Evolutionary conservation across 2,329 filamentous ascomycete species (phyloP), one percentile per base, ranked within the genome.

Genomic region (Fusarium sp.): DNA sequence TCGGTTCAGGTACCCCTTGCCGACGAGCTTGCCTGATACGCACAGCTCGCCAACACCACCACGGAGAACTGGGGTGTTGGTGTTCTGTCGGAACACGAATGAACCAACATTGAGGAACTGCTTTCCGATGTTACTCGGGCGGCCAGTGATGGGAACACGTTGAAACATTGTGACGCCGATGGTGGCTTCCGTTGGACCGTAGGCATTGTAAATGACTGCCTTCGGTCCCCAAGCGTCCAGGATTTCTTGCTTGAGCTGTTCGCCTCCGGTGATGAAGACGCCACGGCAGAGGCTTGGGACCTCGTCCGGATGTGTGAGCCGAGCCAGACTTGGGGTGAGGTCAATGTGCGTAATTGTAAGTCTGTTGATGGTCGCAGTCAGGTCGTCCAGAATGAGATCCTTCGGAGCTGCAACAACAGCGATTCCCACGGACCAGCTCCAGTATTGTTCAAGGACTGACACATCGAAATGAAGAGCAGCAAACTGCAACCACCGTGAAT

Each of bases 381-480:
- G 85, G 76, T 98, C 94, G 75, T 96, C 94, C 36, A 98, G 91
- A 1, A 98, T 92, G 2, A 98, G 79, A 79, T 98, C 95, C 73
- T 94, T 89, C 1, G 94, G 93, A 8, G 94, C 95, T 3, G 93
- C 92, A 2, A 96, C 92, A 1, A 98, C 88, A 5, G 93, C 92
- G 29, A 98, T 95, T 2, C 95, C 95, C 1, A 96, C 93, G 31
- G 92, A 94, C 95, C 95, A 98, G 66, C 92, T 96, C 94, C 94
- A 98, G 80, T 96, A 98, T 78, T 98, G 95, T 79, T 98, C 95
- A 0, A 98, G 87, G 0, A 98, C 93, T 2, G 94, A 96, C 5
- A 98, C 95, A 77, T 98, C 96, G 70, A 98, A 98, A 81, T 98
- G 96, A 65, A 98, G 94, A 0, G 94, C 95, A 1, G 96, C 96